Conservation (phyloP, 2,329 filamentous ascomycete genomes). For the Elsinoe ampelina region DNA sequence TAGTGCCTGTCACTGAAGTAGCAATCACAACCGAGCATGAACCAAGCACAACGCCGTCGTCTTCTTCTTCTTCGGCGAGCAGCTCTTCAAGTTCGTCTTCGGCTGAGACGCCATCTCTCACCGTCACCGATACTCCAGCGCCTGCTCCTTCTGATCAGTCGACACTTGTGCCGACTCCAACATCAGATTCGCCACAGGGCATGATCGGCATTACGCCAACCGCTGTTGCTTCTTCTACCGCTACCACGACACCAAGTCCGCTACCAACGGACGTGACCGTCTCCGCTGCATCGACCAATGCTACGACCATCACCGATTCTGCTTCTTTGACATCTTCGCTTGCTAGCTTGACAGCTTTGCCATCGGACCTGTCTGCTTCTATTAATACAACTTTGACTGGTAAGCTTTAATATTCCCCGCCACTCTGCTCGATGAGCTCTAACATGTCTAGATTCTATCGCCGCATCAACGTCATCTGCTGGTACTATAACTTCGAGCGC, state of each 20-base stretch:
- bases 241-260: background rate
- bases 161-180: constrained; percentile 3
- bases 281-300: constrained; percentile 3
- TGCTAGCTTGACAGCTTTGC: constrained; percentile 3
- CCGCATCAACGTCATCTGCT: background rate
- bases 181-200: constrained; percentile 12
- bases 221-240: background rate
- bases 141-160: background rate
- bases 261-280: background rate
- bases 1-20: background rate
- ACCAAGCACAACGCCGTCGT: background rate
- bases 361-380: background rate
- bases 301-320: background rate
- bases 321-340: constrained; percentile 3
- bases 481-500: background rate
- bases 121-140: background rate
- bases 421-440: constrained; percentile 5
- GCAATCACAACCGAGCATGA: constrained; percentile 2
- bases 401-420: background rate
- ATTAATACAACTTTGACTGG: constrained; percentile 16
- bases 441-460: constrained; percentile 5
- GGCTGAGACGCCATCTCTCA: background rate
- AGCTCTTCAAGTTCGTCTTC: background rate
- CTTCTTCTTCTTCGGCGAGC: background rate
- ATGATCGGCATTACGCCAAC: constrained; percentile 13